Evolutionary conservation across 2,329 filamentous ascomycete genomes (phyloP).

Genomic region (Aspergillus ustus): DNA sequence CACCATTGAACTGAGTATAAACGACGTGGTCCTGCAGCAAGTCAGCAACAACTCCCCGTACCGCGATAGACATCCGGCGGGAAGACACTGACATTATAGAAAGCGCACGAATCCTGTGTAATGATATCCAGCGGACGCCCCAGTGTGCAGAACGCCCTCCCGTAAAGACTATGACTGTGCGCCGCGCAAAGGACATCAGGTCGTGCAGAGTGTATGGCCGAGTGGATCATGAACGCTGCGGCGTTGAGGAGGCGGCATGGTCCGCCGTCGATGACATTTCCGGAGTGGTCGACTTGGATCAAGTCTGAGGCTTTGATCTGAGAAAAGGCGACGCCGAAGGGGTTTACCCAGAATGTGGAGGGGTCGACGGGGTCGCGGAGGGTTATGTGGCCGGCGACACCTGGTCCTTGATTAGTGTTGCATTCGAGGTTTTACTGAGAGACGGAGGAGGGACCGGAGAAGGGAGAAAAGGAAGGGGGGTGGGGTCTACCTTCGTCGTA

Average conservation of each 20-base stretch:
- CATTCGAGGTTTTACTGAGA: background rate
- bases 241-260: conserved; percentile 51
- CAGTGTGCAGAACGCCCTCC: conserved; percentile 48
- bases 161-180: conserved; percentile 61
- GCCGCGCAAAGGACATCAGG: conserved; percentile 61
- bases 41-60: background rate
- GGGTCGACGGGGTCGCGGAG: conserved; percentile 65
- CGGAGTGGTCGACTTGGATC: conserved; percentile 67
- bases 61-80: no score
- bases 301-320: conserved; percentile 68
- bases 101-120: conserved; percentile 52
- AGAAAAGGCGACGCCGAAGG: conserved; percentile 66
- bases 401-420: conserved; percentile 30
- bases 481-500: conserved; percentile 54
- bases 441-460: no score
- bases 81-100: conserved; percentile 41
- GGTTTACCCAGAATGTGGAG: conserved; percentile 69
- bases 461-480: no score
- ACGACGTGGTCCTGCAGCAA: conserved; percentile 52
- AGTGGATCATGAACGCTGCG: conserved; percentile 58
- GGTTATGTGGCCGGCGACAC: conserved; percentile 68
- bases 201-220: conserved; percentile 58
- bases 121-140: conserved; percentile 50
- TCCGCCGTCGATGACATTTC: conserved; percentile 67
- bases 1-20: conserved; percentile 58